phyloP scores from a whole-genome alignment of 495 filamentous ascomycete species.

The Lentithecium fluviatile region DNA sequence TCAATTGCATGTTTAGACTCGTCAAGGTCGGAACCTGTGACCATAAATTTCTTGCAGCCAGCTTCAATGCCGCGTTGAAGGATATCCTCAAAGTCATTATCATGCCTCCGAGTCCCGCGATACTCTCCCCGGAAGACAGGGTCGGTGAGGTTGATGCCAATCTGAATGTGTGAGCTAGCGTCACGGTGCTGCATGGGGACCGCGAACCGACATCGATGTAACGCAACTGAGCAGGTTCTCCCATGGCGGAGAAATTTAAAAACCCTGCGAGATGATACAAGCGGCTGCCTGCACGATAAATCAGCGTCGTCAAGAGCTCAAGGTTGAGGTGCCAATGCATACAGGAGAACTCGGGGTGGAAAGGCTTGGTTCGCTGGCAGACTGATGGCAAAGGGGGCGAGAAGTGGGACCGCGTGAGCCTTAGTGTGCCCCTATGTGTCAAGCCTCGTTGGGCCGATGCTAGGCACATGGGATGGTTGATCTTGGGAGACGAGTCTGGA shows the following conservation, averaged over 20 bases:
- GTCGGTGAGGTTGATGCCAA: constrained; percentile 94
- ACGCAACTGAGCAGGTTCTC: constrained; percentile 41
- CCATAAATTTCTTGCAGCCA: constrained; percentile 84
- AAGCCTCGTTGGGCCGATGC: too few species aligned
- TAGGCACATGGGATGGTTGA: too few species aligned
- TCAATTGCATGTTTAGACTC: constrained; percentile 73
- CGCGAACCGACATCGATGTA: constrained; percentile 59
- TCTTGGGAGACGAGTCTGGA: too few species aligned
- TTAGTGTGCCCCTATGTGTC: too few species aligned
- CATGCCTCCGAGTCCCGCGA: constrained; percentile 77
- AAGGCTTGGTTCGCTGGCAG: too few species aligned
- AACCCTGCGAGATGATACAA: neutral
- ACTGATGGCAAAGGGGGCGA: too few species aligned
- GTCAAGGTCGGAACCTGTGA: constrained; percentile 85
- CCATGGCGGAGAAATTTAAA: neutral
- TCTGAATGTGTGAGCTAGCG: constrained; percentile 42
- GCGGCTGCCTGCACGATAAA: neutral
- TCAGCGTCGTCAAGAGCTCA: too few species aligned
- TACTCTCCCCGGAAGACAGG: constrained; percentile 81
- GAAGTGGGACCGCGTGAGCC: too few species aligned
- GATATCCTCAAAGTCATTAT: constrained; percentile 73
- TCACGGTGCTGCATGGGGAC: neutral
- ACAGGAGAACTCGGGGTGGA: too few species aligned
- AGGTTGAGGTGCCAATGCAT: too few species aligned
- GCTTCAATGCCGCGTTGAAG: constrained; percentile 69